Evolutionary conservation across 148 eudicot genomes (phyloP).

Genomic region (Amaranthus hypochondriacus): DNA sequence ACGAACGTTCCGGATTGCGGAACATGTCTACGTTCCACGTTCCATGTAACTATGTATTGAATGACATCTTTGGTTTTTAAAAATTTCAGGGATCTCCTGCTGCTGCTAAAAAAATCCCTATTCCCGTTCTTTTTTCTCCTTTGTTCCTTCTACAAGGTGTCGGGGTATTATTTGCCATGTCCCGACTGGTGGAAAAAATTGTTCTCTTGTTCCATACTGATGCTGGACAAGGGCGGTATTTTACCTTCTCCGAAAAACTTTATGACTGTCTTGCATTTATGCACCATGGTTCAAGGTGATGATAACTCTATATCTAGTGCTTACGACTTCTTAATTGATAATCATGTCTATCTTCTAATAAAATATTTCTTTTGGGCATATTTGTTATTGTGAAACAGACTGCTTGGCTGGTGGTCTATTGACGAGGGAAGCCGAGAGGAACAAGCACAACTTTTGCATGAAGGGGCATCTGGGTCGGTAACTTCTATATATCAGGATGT

Average conservation of each 20-base stretch:
- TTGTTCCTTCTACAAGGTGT: slow-evolving; percentile 76
- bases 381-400: slow-evolving; percentile 36
- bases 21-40: no score
- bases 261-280: slow-evolving; percentile 74
- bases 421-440: slow-evolving; percentile 98
- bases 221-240: slow-evolving; percentile 53
- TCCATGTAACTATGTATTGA: not conserved
- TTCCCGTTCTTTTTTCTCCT: slow-evolving; percentile 74
- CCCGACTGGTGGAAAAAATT: slow-evolving; percentile 65
- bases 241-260: slow-evolving; percentile 52
- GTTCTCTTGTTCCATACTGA: slow-evolving; percentile 52
- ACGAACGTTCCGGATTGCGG: no score
- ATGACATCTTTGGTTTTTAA: slow-evolving; percentile 12
- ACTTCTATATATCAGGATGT: not conserved
- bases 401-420: slow-evolving; percentile 98
- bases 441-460: slow-evolving; percentile 71
- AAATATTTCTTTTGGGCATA: not conserved
- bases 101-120: slow-evolving; percentile 58
- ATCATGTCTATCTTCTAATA: not conserved
- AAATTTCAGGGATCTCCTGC: slow-evolving; percentile 77
- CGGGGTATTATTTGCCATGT: slow-evolving; percentile 61
- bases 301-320: not conserved
- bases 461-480: slow-evolving; percentile 66
- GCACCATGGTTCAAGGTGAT: slow-evolving; percentile 89
- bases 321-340: not conserved